These are phyloP conservation scores for Tylopilus cervinicoccineus DNA, from an alignment of 768 basidiomycete genomes.

Conservation along the genomic window DNA sequence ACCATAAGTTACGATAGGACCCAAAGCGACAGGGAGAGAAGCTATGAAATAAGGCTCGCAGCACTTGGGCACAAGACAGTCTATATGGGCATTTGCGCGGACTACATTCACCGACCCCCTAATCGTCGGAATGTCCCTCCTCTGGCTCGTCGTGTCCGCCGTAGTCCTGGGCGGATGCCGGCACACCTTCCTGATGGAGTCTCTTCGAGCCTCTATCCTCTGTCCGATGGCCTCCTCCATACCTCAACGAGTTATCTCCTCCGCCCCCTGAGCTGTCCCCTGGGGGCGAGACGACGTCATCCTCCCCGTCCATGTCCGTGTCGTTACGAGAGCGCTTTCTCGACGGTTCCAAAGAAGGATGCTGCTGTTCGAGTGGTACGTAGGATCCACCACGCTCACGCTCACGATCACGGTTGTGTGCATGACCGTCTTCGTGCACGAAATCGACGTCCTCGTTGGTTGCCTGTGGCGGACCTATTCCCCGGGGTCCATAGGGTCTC, in stretches of 20 bases:
- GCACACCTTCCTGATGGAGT: slow-evolving; percentile 46
- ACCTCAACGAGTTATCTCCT: slow-evolving; percentile 30
- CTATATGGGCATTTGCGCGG: slow-evolving; percentile 25
- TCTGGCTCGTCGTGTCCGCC: slow-evolving; percentile 31
- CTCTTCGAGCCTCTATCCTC: slow-evolving; percentile 58
- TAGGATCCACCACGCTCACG: slow-evolving; percentile 37
- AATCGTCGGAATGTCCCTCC: slow-evolving; percentile 31
- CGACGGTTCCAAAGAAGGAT: slow-evolving; percentile 39
- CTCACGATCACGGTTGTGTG: slow-evolving; percentile 36
- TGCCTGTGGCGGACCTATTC: slow-evolving; percentile 38
- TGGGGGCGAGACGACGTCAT: slow-evolving; percentile 39
- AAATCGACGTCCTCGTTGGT: slow-evolving; percentile 48
- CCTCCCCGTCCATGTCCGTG: slow-evolving; percentile 58
- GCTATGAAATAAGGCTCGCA: slow-evolving; percentile 14
- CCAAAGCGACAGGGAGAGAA: slow-evolving; percentile 21
- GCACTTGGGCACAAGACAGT: slow-evolving; percentile 33
- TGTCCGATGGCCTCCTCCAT: slow-evolving; percentile 34
- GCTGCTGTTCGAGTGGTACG: slow-evolving; percentile 35
- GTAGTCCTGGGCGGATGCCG: slow-evolving; percentile 23
- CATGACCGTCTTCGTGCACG: slow-evolving; percentile 51
- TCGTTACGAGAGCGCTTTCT: slow-evolving; percentile 60
- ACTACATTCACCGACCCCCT: slow-evolving; percentile 26
- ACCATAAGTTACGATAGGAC: slow-evolving; percentile 19
- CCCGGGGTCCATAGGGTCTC: slow-evolving; percentile 49
- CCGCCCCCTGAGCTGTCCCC: slow-evolving; percentile 27